Base-by-base conservation (phyloP, 805 yeast genomes). In the Saturnispora sekii region DNA sequence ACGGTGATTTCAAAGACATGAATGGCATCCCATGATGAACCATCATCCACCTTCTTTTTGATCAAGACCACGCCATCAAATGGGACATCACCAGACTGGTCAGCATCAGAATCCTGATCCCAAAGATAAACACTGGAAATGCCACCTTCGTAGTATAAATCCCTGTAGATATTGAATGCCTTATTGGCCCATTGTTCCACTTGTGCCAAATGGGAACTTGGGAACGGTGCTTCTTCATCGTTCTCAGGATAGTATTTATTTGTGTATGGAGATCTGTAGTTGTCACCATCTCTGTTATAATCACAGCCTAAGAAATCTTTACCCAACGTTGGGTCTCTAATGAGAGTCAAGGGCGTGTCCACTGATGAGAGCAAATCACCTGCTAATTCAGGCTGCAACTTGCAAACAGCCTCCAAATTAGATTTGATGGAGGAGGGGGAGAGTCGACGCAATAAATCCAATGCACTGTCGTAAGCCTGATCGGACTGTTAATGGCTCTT, bases 91-190 rank as follows among this genome's bases (percentile, higher is more conserved):
- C 86, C 87, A 16, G 62, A 53, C 4, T 57, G 66, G 18, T 65
- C 67, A 35, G 61, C 70, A 17, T 74, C 81, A 11, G 76, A 86
- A 32, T 78, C 80, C 17, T 77, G 71, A 55, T 89, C 96, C 98
- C 98, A 90, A 42, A 93, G 68, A 60, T 93, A 90, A 14, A 84
- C 95, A 46, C 89, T 79, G 2, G 93, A 81, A 34, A 84, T 70
- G 17, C 97, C 98, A 34, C 97, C 97, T 62, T 89, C 97, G 61
- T 88, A 90, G 67, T 90, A 90, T 54, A 90, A 67, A 60, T 93
- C 98, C 52, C 96, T 73, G 66, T 93, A 90, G 32, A 90, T 75
- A 56, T 88, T 97, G 60, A 90, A 86, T 4, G 96, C 84, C 51
- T 86, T 90, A 61, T 90, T 93, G 48, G 95, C 89, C 51, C 79